Evolutionary conservation across 331 rosid species (phyloP).

Genomic region (Arachis monticola): DNA sequence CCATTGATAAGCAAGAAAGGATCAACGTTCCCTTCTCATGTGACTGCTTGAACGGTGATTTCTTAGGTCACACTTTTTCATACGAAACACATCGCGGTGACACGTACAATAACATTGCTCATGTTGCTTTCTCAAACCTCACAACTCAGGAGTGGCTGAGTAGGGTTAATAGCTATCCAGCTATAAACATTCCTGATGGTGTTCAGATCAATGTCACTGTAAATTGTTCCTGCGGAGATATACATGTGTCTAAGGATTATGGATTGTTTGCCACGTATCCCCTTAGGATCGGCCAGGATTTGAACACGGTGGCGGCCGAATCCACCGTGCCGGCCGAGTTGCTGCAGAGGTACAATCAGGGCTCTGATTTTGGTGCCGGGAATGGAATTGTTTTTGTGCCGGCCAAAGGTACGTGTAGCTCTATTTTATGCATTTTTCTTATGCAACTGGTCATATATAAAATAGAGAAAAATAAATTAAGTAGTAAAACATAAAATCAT

Average conservation of each 20-base stretch:
- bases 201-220: constrained; percentile 43
- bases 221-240: constrained; percentile 59
- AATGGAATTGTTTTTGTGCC: constrained; percentile 48
- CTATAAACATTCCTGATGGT: background rate
- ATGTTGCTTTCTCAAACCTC: constrained; percentile 39
- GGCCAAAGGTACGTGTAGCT: constrained; percentile 48
- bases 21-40: constrained; percentile 55
- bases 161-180: constrained; percentile 32
- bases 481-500: too few relatives aligned
- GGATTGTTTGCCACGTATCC: constrained; percentile 54
- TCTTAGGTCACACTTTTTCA: constrained; percentile 49
- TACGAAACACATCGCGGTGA: background rate
- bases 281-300: constrained; percentile 22
- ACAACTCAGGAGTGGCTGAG: constrained; percentile 42
- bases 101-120: constrained; percentile 18
- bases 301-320: constrained; percentile 36
- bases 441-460: too few relatives aligned
- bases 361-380: constrained; percentile 39
- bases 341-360: constrained; percentile 45
- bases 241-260: constrained; percentile 45
- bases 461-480: too few relatives aligned
- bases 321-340: constrained; percentile 40
- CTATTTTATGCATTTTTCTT: background rate
- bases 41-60: constrained; percentile 43
- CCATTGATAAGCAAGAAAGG: background rate